Evolutionary conservation across 208 protist species (phyloP).

Genomic region (Leishmania mexicana): DNA sequence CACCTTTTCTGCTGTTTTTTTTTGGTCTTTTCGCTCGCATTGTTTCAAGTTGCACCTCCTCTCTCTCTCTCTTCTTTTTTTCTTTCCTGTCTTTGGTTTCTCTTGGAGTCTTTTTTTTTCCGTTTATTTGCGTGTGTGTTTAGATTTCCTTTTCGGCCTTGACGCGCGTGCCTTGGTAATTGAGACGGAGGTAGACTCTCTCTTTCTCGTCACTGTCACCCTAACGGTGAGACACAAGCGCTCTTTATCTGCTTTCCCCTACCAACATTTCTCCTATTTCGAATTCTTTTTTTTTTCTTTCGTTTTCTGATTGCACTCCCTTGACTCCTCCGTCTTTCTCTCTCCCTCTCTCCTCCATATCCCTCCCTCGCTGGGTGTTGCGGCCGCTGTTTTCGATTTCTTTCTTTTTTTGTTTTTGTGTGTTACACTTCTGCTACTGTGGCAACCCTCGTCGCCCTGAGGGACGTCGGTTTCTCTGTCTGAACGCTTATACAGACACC

Average conservation of each 20-base stretch:
- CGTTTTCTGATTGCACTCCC: neutral
- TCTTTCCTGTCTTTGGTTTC: neutral
- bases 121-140: neutral
- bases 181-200: neutral
- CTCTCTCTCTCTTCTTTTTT: neutral
- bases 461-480: neutral
- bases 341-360: neutral
- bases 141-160: neutral
- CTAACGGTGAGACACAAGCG: neutral
- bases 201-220: neutral
- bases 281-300: neutral
- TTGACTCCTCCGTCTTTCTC: neutral
- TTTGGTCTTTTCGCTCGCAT: neutral
- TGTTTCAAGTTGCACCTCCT: neutral
- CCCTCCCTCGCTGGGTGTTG: neutral
- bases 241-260: neutral
- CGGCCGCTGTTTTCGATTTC: neutral
- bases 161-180: neutral
- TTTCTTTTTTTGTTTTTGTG: neutral
- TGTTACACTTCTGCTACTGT: neutral
- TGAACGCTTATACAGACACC: neutral
- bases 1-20: neutral
- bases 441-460: neutral
- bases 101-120: neutral
- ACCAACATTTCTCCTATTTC: neutral